Evolutionary conservation across 2,329 filamentous ascomycete species (phyloP), one percentile per base, ranked within the genome.

Genomic region (Coleophoma crateriformis): DNA sequence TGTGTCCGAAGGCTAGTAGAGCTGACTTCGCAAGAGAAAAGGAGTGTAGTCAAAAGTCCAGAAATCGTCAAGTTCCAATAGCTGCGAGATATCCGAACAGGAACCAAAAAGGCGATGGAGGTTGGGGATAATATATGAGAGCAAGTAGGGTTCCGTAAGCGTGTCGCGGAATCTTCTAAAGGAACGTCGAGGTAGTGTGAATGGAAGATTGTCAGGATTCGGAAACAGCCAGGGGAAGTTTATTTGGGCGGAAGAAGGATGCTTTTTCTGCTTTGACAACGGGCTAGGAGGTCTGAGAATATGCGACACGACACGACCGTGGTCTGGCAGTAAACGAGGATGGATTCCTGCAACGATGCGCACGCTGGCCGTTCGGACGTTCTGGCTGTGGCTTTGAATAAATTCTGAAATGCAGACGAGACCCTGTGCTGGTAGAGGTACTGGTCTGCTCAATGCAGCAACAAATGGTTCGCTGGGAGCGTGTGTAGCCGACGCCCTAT

Each of bases 331-430:
- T 27, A 27, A 27, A 27, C 27, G 27, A 38, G 13, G 14, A n/a
- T 38, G 55, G 58, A 51, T 47, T 51, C 55, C 58, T 62, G 59
- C 57, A 57, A 61, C 60, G 55, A 55, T 50, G 54, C 53, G 56
- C 58, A 50, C 51, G 52, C 37, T 43, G 50, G 41, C 48, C 48
- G 45, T 49, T 49, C 40, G 51, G 48, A 49, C 47, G 50, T 40
- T 27, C 27, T 27, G 27, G 27, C 27, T 3, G 27, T 27, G 27
- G 27, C 27, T 27, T 27, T 27, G 27, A 27, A 10, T 27, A 27
- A 27, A 7, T 39, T 40, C 53, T 52, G 41, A 41, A 52, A 58
- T 60, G 51, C 58, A 56, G 61, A 59, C 54, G 38, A 17, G 38
- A 20, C 13, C 38, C 11, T 13, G 17, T 17, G 38, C 17, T 17